Base-by-base conservation (phyloP, 768 basidiomycete species). In the Leucosporidium yakuticum region DNA sequence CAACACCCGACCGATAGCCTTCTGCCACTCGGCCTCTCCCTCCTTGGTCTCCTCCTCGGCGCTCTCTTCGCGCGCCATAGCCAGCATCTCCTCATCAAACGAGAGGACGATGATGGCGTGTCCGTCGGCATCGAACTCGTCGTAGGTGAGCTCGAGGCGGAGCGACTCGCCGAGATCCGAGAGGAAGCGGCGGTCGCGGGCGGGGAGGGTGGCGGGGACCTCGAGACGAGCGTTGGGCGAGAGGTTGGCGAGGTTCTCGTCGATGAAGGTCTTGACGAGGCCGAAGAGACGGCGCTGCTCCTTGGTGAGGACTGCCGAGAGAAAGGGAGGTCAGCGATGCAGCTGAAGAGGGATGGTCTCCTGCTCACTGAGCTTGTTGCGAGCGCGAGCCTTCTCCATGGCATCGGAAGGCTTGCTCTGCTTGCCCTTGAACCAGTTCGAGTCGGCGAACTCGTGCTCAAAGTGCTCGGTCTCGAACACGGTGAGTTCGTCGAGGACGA, bases 401-500 rank as follows among this genome's bases (percentile, higher is more conserved):
- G 86, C 85, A 68, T 85, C 84, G 79, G 59, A 62, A 25, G 57
- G 36, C 23, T 62, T 69, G 48, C 20, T 49, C 76, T 93, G 91
- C 81, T 97, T 96, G 19, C 93, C 91, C 80, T 92, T 94, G 78
- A 88, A 89, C 91, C 92, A 97, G 74, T 87, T 93, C 73, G 86
- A 70, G 77, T 98, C 95, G 11, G 87, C 86, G 73, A 88, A 89
- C 77, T 95, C 94, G 79, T 86, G 88, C 83, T 96, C 88, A 71
- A 95, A 99, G 4, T 90, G 83, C 65, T 95, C 93, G 64, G 84
- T 82, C 79, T 99, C 96, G 84, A 91, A 91, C 17, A 84, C 79
- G 4, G 85, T 85, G 84, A 99, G 88, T 80, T 96, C 88, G 77
- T 95, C 84, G 48, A 99, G 81, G 36, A 99, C 84, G 15, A 90